phyloP scores from a whole-genome alignment of 306 rosid species.

The Begonia loranthoides region DNA sequence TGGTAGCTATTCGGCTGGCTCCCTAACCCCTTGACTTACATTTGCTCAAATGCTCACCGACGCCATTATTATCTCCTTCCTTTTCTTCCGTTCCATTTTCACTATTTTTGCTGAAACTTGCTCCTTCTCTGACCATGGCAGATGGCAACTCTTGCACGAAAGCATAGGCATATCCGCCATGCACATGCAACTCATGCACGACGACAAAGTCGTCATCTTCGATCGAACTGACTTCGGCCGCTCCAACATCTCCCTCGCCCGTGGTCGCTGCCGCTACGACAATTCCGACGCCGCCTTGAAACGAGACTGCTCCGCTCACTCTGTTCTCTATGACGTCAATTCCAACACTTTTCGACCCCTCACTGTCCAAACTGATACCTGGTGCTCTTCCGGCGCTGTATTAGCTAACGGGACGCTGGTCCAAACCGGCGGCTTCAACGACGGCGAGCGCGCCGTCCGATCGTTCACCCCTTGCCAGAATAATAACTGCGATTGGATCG shows the following conservation, averaged over 20 bases:
- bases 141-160: conserved; percentile 36
- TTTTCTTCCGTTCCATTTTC: neutral
- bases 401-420: conserved; percentile 55
- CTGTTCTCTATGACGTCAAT: conserved; percentile 33
- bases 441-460: conserved; percentile 40
- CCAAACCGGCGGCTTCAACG: conserved; percentile 77
- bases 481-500: conserved; percentile 55
- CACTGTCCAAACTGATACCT: conserved; percentile 45
- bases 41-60: neutral
- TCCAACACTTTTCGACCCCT: conserved; percentile 50
- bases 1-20: too few relatives aligned
- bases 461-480: conserved; percentile 48
- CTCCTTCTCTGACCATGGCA: conserved; percentile 14
- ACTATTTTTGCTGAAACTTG: neutral
- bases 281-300: conserved; percentile 22
- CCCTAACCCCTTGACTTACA: too few relatives aligned
- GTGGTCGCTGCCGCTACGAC: conserved; percentile 29
- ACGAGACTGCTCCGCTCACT: conserved; percentile 75
- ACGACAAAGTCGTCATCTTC: conserved; percentile 49
- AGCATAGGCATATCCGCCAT: conserved; percentile 69
- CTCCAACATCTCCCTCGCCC: conserved; percentile 49
- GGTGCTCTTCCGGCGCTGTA: conserved; percentile 78
- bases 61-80: neutral
- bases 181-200: conserved; percentile 83
- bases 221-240: conserved; percentile 72